Evolutionary conservation across 148 eudicot genomes (phyloP).

Genomic region (Rhododendron ferrugineum): DNA sequence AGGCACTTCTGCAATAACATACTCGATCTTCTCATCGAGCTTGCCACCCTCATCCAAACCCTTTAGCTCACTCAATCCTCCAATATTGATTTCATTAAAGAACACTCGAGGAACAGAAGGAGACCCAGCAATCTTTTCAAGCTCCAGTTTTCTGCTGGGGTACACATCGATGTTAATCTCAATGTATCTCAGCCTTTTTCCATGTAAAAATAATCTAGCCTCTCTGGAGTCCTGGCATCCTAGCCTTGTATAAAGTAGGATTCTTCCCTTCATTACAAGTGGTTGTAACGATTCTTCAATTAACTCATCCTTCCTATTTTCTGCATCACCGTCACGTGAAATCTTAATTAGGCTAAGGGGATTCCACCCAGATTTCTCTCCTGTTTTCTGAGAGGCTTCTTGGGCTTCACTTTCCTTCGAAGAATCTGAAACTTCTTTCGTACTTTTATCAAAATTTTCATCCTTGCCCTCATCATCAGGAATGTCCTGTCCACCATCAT

Average conservation of each 20-base stretch:
- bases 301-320: constrained; percentile 21
- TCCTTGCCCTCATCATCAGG: constrained; percentile 22
- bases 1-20: constrained; percentile 32
- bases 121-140: constrained; percentile 40
- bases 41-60: constrained; percentile 34
- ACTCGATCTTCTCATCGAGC: constrained; percentile 42
- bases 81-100: constrained; percentile 41
- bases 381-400: constrained; percentile 19
- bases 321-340: constrained; percentile 27
- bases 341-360: constrained; percentile 32
- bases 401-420: constrained; percentile 18
- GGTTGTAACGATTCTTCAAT: constrained; percentile 18
- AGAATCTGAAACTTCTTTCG: constrained; percentile 14
- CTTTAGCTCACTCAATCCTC: constrained; percentile 36
- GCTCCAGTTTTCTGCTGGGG: constrained; percentile 38
- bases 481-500: constrained; percentile 22
- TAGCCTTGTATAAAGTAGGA: constrained; percentile 37
- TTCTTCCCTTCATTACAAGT: constrained; percentile 39
- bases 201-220: constrained; percentile 32
- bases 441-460: neutral
- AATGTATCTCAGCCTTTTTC: constrained; percentile 36
- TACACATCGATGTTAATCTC: constrained; percentile 47
- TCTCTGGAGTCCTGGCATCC: constrained; percentile 39
- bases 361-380: constrained; percentile 31
- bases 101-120: constrained; percentile 45